Evolutionary conservation across 169 alveolate species (phyloP).

Genomic region (Sarcocystis neurona): DNA sequence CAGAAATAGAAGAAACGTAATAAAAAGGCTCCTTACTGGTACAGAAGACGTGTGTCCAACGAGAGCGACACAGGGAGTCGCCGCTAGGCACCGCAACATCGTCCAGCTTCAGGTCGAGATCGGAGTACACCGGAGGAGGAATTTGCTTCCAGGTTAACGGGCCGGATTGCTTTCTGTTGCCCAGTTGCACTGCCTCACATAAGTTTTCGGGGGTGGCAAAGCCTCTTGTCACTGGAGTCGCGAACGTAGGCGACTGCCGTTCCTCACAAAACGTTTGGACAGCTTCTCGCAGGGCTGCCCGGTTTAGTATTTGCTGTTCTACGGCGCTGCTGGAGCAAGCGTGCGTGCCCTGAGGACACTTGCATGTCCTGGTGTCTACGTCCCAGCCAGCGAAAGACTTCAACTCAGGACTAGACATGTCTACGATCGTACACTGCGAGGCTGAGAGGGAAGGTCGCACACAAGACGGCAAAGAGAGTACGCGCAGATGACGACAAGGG

Average conservation of each 20-base stretch:
- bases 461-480: too few species aligned
- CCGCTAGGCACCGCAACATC: background rate
- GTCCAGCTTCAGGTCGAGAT: background rate
- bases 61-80: background rate
- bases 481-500: too few species aligned
- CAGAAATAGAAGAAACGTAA: too few species aligned
- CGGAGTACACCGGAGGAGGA: background rate
- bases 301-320: background rate
- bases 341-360: background rate
- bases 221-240: too few species aligned
- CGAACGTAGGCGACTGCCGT: too few species aligned
- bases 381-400: background rate
- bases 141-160: background rate
- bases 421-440: background rate
- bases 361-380: background rate
- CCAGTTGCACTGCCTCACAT: background rate
- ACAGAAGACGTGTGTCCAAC: conserved; percentile 1
- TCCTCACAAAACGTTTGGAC: too few species aligned
- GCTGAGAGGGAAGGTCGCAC: too few species aligned
- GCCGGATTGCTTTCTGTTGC: background rate
- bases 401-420: background rate
- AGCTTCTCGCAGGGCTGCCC: too few species aligned
- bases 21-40: too few species aligned
- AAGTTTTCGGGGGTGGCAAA: background rate
- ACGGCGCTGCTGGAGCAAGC: background rate